Base-by-base conservation (phyloP, 2,329 filamentous ascomycete genomes). In the Magnaporthiopsis incrustans region DNA sequence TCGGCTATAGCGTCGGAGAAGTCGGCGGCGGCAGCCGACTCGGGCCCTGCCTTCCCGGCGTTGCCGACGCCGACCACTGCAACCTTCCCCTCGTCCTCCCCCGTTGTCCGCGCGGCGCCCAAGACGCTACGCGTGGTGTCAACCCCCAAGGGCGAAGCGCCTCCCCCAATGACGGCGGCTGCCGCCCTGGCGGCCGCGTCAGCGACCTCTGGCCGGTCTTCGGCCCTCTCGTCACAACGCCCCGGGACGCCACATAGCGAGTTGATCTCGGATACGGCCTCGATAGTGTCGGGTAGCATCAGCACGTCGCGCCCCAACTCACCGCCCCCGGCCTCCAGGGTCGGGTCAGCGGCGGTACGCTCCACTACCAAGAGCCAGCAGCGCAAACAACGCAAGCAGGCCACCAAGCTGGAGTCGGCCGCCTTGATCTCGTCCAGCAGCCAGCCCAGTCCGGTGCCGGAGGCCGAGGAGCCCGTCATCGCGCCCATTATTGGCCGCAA, bases 401-500 rank as follows among this genome's bases (percentile, higher is more conserved):
- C 82, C 25, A 78, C 85, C 65, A 89, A 87, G 70, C 85, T 87
- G 70, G 87, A 89, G 64, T 82, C 81, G 3, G 81, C 80, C n/a
- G 56, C 35, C 10, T 7, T 63, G 25, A 73, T 81, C 44, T 81
- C 87, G 66, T 77, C 75, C 3, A 83, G 67, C 25, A 69, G 85
- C 66, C 44, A 53, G 44, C 44, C 44, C 8, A 53, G 18, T 10
- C 69, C 77, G 0, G 70, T 83, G 61, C 70, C 77, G 18, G 86
- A 88, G 65, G 80, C 15, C 65, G 15, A 69, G 7, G 79, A 84
- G 62, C 76, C 78, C 22, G 82, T 85, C 67, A 83, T 85, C 68
- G 91, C 86, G 10, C 91, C 91, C 0, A 89, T 96, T 57, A 74
- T 92, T 61, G 89, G 89, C 44, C 85, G 91, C 63, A 92, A 92